Evolutionary conservation across 164 flowering plant genomes (phyloP).

Genomic region (Echeveria elegans): DNA sequence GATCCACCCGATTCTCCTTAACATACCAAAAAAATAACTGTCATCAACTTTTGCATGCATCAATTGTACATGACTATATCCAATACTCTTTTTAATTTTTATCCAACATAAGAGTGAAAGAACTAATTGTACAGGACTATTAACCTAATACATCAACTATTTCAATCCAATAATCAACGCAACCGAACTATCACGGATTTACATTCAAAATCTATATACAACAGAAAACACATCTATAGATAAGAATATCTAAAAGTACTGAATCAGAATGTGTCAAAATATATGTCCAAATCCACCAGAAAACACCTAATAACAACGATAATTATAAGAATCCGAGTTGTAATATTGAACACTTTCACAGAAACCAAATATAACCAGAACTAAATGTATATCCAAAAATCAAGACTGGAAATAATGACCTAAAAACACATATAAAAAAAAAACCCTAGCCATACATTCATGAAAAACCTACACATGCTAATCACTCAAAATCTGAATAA

Average conservation of each 20-base stretch:
- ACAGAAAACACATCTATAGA: no score
- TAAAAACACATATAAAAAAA: neutral
- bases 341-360: no score
- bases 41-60: neutral
- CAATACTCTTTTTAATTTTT: neutral
- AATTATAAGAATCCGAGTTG: no score
- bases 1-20: conserved; percentile 81
- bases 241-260: no score
- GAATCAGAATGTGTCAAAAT: no score
- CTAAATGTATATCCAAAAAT: no score
- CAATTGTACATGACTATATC: no score
- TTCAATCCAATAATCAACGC: neutral
- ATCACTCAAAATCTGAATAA: neutral
- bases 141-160: neutral
- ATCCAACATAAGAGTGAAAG: no score
- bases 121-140: neutral
- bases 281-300: no score
- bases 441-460: neutral
- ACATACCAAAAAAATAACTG: conserved; percentile 6
- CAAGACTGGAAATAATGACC: neutral
- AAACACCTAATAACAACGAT: no score
- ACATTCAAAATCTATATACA: neutral
- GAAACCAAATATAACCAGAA: no score
- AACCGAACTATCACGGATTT: neutral
- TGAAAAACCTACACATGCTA: neutral